phyloP scores from a whole-genome alignment of 129 eudicot genomes.

The Helianthus annuus region DNA sequence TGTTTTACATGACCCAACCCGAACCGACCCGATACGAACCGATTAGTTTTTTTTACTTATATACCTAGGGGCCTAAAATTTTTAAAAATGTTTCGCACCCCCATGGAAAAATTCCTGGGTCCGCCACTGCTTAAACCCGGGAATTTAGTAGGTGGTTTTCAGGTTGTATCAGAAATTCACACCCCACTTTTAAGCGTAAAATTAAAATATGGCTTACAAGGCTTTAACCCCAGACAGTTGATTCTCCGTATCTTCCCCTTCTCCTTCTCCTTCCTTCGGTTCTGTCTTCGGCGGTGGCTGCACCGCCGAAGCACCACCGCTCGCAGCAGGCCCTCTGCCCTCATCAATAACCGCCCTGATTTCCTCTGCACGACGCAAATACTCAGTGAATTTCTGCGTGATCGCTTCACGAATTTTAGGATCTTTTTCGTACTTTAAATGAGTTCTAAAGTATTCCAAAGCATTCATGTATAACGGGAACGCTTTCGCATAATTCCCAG shows the following conservation, averaged over 20 bases:
- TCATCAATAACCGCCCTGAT: constrained; percentile 68
- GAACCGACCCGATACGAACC: no score
- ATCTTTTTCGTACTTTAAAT: constrained; percentile 73
- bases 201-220: no score
- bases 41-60: no score
- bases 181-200: no score
- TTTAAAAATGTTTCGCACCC: no score
- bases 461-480: constrained; percentile 83
- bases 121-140: no score
- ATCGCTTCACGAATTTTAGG: constrained; percentile 81
- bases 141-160: no score
- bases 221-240: no score
- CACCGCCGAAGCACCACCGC: constrained; percentile 62
- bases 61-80: no score
- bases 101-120: no score
- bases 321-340: constrained; percentile 51
- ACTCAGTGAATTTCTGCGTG: constrained; percentile 70
- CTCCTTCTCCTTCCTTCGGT: constrained; percentile 12
- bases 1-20: no score
- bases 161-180: no score
- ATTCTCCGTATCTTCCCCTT: constrained; percentile 59
- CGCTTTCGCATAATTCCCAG: constrained; percentile 79
- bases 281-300: constrained; percentile 44
- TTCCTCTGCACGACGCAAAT: constrained; percentile 82
- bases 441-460: constrained; percentile 69